Percentiles rank a stretch among this genome's conserved stretches.
phyloP scores from a whole-genome alignment of 768 basidiomycete genomes.

The Kwoniella mangroviensis region DNA sequence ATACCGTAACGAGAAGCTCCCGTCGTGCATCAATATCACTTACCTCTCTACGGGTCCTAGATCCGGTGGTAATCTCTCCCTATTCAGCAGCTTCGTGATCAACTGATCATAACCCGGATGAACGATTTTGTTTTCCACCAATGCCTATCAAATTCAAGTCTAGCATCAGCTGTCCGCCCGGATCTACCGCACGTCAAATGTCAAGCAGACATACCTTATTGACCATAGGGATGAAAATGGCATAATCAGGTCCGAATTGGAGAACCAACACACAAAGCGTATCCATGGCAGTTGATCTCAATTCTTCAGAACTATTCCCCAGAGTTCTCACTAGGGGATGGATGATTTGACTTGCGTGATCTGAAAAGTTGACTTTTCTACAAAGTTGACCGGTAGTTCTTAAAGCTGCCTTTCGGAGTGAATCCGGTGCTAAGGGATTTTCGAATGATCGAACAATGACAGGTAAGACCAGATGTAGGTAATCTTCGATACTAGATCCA shows the following conservation, averaged over 20 bases:
- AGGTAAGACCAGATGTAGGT: constrained; percentile 93
- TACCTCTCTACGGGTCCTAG: constrained; percentile 71
- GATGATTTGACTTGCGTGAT: constrained; percentile 95
- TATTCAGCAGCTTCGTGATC: constrained; percentile 84
- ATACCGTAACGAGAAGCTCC: background rate
- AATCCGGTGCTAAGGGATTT: constrained; percentile 71
- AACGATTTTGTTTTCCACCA: constrained; percentile 73
- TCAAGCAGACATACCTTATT: constrained; percentile 71
- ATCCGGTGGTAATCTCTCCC: constrained; percentile 89
- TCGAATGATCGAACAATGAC: constrained; percentile 92
- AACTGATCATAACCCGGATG: constrained; percentile 86
- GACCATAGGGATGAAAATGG: constrained; percentile 95
- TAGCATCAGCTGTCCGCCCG: background rate
- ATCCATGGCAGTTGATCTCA: constrained; percentile 86
- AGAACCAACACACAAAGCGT: constrained; percentile 88
- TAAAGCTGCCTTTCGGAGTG: constrained; percentile 84
- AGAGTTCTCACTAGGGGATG: constrained; percentile 91
- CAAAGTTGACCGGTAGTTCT: constrained; percentile 89
- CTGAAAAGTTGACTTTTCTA: constrained; percentile 92
- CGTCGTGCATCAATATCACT: constrained; percentile 33
- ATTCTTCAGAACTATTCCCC: constrained; percentile 68
- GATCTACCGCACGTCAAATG: background rate
- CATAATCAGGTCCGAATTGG: constrained; percentile 94
- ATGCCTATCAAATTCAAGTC: constrained; percentile 62
- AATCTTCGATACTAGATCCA: constrained; percentile 95